Conservation (phyloP, 2,329 filamentous ascomycete species). For the Fusarium transvaalense region DNA sequence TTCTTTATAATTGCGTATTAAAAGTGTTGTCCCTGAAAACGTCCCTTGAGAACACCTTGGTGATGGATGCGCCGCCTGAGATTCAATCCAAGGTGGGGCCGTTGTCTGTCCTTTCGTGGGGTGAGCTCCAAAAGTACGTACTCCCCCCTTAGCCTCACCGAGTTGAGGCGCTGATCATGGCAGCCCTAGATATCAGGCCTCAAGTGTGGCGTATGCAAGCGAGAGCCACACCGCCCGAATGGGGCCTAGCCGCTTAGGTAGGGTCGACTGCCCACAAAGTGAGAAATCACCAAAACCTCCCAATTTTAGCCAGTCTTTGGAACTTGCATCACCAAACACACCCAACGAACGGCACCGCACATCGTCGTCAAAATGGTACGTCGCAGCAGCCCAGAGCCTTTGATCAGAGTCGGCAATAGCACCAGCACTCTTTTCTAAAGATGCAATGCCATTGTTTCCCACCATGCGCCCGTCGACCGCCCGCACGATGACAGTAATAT, state of each 20-base stretch:
- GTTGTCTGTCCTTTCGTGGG: conserved; percentile 45
- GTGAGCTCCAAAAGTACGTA: conserved; percentile 41
- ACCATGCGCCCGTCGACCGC: conserved; percentile 44
- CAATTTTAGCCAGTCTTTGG: conserved; percentile 55
- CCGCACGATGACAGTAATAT: conserved; percentile 51
- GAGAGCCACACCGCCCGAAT: conserved; percentile 52
- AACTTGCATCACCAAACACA: conserved; percentile 60
- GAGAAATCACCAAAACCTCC: conserved; percentile 59
- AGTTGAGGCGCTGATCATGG: conserved; percentile 41
- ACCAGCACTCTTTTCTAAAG: conserved; percentile 7
- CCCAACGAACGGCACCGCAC: conserved; percentile 58
- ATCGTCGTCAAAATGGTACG: conserved; percentile 65
- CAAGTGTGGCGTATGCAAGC: conserved; percentile 45
- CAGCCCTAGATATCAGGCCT: conserved; percentile 45
- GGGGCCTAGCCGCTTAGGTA: conserved; percentile 45
- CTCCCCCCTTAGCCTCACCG: conserved; percentile 36
- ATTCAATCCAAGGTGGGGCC: conserved; percentile 47
- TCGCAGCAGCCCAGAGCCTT: conserved; percentile 44
- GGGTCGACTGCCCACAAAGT: conserved; percentile 56
- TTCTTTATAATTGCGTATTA: conserved; percentile 20
- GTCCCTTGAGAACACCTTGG: conserved; percentile 50
- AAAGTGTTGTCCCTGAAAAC: conserved; percentile 35
- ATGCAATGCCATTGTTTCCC: conserved; percentile 27
- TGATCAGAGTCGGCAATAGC: conserved; percentile 21
- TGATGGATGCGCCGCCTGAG: conserved; percentile 48